Evolutionary conservation across 805 yeast species (phyloP).

Genomic region (Ogataea saltuana): DNA sequence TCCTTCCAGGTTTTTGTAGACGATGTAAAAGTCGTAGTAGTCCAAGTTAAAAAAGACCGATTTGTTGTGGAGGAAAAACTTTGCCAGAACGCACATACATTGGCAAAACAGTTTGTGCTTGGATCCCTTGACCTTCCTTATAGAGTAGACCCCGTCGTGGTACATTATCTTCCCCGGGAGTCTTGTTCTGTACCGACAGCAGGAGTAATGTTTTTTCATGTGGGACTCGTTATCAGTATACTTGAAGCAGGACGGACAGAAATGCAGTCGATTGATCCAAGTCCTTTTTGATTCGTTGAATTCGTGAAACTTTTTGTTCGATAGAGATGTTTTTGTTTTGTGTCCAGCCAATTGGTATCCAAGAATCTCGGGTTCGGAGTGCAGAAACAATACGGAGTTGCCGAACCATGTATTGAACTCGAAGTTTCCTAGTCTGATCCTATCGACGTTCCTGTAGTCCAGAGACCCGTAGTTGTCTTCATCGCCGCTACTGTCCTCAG

Average conservation of each 20-base stretch:
- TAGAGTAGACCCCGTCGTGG: slow-evolving; percentile 53
- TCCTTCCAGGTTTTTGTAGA: slow-evolving; percentile 52
- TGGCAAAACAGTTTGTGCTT: slow-evolving; percentile 72
- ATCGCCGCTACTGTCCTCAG: no score
- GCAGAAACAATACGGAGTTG: slow-evolving; percentile 69
- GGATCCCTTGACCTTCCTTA: slow-evolving; percentile 68
- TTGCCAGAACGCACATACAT: slow-evolving; percentile 79
- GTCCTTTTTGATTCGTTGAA: slow-evolving; percentile 24
- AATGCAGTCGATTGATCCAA: slow-evolving; percentile 64
- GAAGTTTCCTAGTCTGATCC: slow-evolving; percentile 67
- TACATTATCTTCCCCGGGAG: slow-evolving; percentile 74
- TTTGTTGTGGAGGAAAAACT: slow-evolving; percentile 85
- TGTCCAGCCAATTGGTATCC: slow-evolving; percentile 42
- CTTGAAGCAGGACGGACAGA: slow-evolving; percentile 85
- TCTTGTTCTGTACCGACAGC: slow-evolving; percentile 41
- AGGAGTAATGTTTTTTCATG: slow-evolving; percentile 50
- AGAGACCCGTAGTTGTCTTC: slow-evolving; percentile 59
- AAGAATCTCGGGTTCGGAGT: slow-evolving; percentile 43
- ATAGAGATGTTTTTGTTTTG: slow-evolving; percentile 22
- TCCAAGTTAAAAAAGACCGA: slow-evolving; percentile 81
- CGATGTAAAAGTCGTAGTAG: slow-evolving; percentile 75
- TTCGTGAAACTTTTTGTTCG: slow-evolving; percentile 20
- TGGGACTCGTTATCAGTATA: slow-evolving; percentile 54
- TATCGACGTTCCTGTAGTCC: slow-evolving; percentile 59
- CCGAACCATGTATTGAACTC: slow-evolving; percentile 87